Base-by-base conservation (phyloP, 495 filamentous ascomycete genomes). In the Penicillium atrosanguineum region DNA sequence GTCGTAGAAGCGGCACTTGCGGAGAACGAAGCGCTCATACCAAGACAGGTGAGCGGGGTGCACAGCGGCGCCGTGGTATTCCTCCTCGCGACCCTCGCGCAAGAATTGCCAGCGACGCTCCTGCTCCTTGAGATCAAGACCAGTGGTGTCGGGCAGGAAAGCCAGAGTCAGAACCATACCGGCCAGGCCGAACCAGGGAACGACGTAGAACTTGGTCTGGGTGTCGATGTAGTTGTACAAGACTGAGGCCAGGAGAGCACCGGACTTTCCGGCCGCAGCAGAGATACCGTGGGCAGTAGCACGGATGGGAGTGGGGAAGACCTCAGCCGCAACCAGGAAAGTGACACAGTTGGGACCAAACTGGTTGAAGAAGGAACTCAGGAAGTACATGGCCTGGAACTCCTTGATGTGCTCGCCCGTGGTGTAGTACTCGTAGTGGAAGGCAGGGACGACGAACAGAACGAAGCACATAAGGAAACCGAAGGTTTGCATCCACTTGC, bases 341-440 rank as follows among this genome's bases (percentile, higher is more conserved):
- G 90, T 92, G 50, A 95, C 89, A 48, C 82, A 83, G 79, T 95
- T 96, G 70, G 91, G 90, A 7, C 91, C 90, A 62, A 96, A 95
- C 69, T 96, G 91, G 78, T 94, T 95, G 84, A 96, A 96, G 79
- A 96, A 95, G 37, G 87, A 90, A 42, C 87, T 88, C 44, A 94
- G 69, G 77, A 92, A 96, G 79, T 95, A 82, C 88, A 96, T 94
- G 55, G 90, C 82, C 71, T 94, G 90, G 86, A 96, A 96, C 0
- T 76, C 72, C 53, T 86, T 79, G 74, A 95, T 85, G 60, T 87
- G 79, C 15, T 71, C 72, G 0, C 77, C 73, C 12, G 64, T 66
- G 14, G 76, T 87, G 76, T 88, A 95, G 78, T 92, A 91, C 0
- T 87, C 62, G 78, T 81, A 95, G 63, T 89, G 70, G 81, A 95